Conservation (phyloP, 306 rosid genomes). For the Cyamopsis tetragonoloba region DNA sequence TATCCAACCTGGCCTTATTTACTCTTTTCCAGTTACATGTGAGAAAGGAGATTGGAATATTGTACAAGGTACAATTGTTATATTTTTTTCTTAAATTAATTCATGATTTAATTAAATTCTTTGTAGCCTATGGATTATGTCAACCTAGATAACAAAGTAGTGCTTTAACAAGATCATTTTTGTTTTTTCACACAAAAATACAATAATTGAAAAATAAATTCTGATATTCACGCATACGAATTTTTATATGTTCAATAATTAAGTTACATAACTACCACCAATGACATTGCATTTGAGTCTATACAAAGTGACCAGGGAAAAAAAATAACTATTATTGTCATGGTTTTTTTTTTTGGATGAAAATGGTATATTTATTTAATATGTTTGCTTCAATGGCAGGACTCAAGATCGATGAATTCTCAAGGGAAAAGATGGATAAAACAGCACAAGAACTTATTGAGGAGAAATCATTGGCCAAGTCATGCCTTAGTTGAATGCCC, state of each 20-base stretch:
- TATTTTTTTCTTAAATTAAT: not conserved
- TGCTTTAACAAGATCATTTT: no score
- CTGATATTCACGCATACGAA: no score
- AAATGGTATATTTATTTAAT: no score
- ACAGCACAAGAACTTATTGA: slow-evolving; percentile 78
- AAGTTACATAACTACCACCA: no score
- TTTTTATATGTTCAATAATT: no score
- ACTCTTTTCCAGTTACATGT: slow-evolving; percentile 92
- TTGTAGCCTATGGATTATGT: not conserved
- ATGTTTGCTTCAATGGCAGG: slow-evolving; percentile 38
- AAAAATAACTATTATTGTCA: not conserved
- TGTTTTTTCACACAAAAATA: no score
- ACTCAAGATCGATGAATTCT: slow-evolving; percentile 65
- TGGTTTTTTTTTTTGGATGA: no score
- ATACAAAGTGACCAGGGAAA: no score
- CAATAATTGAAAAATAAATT: no score
- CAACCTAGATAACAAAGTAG: not conserved
- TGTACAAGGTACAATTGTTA: slow-evolving; percentile 53
- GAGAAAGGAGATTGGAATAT: slow-evolving; percentile 89
- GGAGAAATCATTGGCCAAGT: slow-evolving; percentile 64
- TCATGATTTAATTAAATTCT: not conserved
- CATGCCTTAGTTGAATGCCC: slow-evolving; percentile 44
- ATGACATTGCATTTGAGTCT: no score
- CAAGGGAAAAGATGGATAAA: slow-evolving; percentile 72
- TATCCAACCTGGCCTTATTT: slow-evolving; percentile 60